Evolutionary conservation across 2,329 filamentous ascomycete genomes (phyloP).

Genomic region (Pezicula neosporulosa): DNA sequence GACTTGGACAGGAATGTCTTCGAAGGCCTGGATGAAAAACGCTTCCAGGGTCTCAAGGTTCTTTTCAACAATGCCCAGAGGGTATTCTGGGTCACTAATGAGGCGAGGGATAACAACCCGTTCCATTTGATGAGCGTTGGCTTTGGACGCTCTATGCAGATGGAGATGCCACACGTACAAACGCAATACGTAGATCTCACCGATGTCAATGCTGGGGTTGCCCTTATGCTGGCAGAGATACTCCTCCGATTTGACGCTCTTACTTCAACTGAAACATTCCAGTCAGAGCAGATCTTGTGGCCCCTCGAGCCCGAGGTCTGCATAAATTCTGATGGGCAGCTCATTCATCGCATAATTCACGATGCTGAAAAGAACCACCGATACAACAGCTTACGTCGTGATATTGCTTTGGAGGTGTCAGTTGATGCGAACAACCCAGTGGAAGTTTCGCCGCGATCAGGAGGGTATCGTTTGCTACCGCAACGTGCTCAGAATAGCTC

Average conservation of each 20-base stretch:
- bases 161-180: conserved; percentile 3
- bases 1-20: conserved; percentile 26
- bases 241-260: conserved; percentile 4
- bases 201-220: background rate
- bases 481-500: too few species aligned
- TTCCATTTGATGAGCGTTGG: conserved; percentile 8
- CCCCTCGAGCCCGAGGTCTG: conserved; percentile 7
- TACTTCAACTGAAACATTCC: too few species aligned
- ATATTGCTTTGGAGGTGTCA: conserved; percentile 1
- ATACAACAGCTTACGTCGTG: conserved; percentile 6
- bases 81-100: conserved; percentile 9
- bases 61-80: conserved; percentile 6
- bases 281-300: conserved; percentile 1
- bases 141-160: conserved; percentile 2
- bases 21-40: conserved; percentile 12
- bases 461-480: too few species aligned
- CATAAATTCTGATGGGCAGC: conserved; percentile 1
- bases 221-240: conserved; percentile 3
- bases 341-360: conserved; percentile 5
- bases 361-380: conserved; percentile 1
- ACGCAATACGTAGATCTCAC: conserved; percentile 9
- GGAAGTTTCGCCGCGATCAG: too few species aligned
- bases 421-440: too few species aligned
- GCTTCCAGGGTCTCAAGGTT: conserved; percentile 13
- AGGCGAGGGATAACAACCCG: conserved; percentile 2